A percentile compares a stretch with the other conserved stretches of the same genome.
phyloP scores from a whole-genome alignment of 2,329 filamentous ascomycete species.

The Monosporascus sp. region DNA sequence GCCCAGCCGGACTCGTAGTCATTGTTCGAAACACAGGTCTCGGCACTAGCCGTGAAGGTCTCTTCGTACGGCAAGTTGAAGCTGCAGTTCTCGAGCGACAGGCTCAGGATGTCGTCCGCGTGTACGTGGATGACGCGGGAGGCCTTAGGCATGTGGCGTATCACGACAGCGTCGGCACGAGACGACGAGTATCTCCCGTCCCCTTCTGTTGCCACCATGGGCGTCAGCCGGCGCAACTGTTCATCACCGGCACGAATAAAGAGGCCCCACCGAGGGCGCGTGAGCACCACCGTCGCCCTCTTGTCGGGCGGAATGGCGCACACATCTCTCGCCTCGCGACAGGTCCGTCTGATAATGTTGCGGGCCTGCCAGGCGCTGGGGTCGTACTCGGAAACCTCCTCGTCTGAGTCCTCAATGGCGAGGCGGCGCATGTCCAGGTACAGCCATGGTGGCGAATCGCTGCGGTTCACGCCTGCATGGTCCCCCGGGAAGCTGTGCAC shows the following conservation, averaged over 20 bases:
- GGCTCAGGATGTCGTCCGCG: slow-evolving; percentile 19
- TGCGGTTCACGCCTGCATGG: slow-evolving; percentile 20
- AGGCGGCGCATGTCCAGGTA: slow-evolving; percentile 26
- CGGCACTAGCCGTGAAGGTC: slow-evolving; percentile 1
- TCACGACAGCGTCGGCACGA: not conserved
- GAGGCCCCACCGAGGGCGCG: slow-evolving; percentile 21
- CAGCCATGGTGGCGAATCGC: slow-evolving; percentile 21
- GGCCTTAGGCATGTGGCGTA: slow-evolving; percentile 12
- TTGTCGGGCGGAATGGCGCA: slow-evolving; percentile 16
- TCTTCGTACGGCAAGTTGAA: slow-evolving; percentile 27
- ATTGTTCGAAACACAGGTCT: not conserved
- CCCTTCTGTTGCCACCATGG: not conserved
- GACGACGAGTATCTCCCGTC: not conserved
- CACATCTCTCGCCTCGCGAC: slow-evolving; percentile 21
- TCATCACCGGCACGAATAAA: slow-evolving; percentile 23
- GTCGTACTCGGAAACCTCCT: slow-evolving; percentile 21
- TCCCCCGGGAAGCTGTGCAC: slow-evolving; percentile 27
- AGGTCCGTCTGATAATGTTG: slow-evolving; percentile 14
- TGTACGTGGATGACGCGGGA: slow-evolving; percentile 17
- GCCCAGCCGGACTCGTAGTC: slow-evolving; percentile 19
- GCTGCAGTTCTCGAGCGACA: slow-evolving; percentile 28
- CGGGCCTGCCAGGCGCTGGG: slow-evolving; percentile 25
- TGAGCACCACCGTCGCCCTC: slow-evolving; percentile 16
- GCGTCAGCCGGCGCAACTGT: slow-evolving; percentile 15
- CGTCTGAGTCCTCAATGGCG: slow-evolving; percentile 20